Percentiles rank a stretch among this genome's conserved stretches.
These are phyloP conservation scores for Cylindrotheca closterium DNA, from an alignment of 108 stramenopile genomes.

Conservation along the genomic window DNA sequence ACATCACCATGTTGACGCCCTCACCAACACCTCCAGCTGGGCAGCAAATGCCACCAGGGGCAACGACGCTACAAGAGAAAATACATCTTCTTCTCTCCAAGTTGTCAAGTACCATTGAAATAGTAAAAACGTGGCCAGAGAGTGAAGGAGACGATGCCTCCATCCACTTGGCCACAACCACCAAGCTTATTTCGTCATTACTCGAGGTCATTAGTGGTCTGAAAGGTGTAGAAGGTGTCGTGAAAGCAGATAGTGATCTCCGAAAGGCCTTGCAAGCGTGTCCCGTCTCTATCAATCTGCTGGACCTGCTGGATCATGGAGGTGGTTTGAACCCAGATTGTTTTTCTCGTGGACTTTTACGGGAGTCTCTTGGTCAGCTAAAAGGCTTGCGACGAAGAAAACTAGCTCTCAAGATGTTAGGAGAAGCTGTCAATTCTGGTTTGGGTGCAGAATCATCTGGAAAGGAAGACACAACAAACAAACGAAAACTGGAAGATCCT, in stretches of 20 bases:
- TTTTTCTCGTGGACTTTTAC: constrained; percentile 73
- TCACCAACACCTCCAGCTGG: neutral
- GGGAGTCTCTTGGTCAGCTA: constrained; percentile 69
- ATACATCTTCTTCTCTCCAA: constrained; percentile 59
- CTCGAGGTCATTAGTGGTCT: constrained; percentile 42
- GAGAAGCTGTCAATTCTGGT: constrained; percentile 59
- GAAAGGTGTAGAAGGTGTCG: constrained; percentile 57
- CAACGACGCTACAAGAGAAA: constrained; percentile 54
- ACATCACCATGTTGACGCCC: neutral
- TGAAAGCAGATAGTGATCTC: constrained; percentile 50
- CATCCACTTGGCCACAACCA: constrained; percentile 64
- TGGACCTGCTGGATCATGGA: constrained; percentile 77
- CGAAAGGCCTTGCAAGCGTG: constrained; percentile 55
- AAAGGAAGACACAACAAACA: neutral
- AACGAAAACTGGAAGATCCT: neutral
- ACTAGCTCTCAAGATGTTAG: constrained; percentile 69
- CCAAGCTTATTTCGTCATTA: constrained; percentile 58
- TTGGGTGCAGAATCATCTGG: constrained; percentile 16
- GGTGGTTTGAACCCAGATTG: constrained; percentile 75
- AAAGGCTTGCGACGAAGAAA: constrained; percentile 71
- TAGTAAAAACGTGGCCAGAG: constrained; percentile 73
- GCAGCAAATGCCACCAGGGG: constrained; percentile 10
- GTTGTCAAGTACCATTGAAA: constrained; percentile 51
- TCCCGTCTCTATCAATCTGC: constrained; percentile 72
- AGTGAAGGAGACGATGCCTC: constrained; percentile 58